These are phyloP conservation scores for Blastomyces gilchristii DNA, from an alignment of 2,329 filamentous ascomycete species.

Conservation along the genomic window DNA sequence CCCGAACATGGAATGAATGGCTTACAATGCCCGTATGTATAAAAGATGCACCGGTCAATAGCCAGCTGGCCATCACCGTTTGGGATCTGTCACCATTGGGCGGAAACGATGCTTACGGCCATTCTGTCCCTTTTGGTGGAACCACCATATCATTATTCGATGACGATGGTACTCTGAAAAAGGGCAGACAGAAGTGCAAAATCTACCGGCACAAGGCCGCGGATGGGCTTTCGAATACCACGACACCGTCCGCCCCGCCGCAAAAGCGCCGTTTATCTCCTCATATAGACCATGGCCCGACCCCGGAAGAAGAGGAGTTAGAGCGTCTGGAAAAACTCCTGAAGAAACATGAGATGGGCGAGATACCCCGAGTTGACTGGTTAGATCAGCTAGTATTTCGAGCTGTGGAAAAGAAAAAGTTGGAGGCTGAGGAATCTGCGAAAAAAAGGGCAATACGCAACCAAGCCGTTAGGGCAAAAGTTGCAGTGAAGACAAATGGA, in stretches of 20 bases:
- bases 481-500: conserved; percentile 19
- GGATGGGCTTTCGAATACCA: conserved; percentile 71
- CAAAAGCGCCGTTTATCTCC: conserved; percentile 45
- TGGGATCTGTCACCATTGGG: conserved; percentile 87
- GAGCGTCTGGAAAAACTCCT: conserved; percentile 81
- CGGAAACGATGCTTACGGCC: conserved; percentile 56
- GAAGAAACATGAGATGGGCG: conserved; percentile 97
- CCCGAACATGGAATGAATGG: conserved; percentile 84
- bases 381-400: conserved; percentile 90
- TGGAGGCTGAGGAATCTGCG: conserved; percentile 54
- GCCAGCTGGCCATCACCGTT: conserved; percentile 80
- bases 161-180: conserved; percentile 78
- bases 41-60: conserved; percentile 67
- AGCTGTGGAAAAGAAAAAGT: conserved; percentile 67
- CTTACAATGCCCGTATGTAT: conserved; percentile 77
- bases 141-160: conserved; percentile 92
- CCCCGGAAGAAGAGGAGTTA: conserved; percentile 72
- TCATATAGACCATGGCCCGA: conserved; percentile 36
- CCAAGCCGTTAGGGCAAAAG: conserved; percentile 26
- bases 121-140: conserved; percentile 84
- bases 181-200: conserved; percentile 83
- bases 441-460: conserved; percentile 43
- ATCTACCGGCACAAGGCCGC: conserved; percentile 73
- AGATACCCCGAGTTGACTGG: conserved; percentile 89
- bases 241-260: conserved; percentile 60